phyloP scores from a whole-genome alignment of 2,329 filamentous ascomycete species.

The Stagonosporopsis chrysanthemi region DNA sequence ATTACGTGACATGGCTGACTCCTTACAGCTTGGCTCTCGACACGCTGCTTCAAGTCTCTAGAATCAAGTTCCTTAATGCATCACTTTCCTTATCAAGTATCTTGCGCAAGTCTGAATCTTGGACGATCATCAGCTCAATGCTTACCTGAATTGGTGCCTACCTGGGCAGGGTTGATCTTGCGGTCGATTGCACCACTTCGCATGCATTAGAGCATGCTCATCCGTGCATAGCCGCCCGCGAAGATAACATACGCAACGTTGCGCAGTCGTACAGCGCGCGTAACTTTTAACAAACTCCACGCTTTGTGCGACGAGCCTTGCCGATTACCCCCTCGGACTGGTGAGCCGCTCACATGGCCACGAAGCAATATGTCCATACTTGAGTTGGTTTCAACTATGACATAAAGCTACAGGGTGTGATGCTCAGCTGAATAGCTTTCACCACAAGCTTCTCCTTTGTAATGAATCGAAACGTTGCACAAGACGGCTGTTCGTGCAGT shows the following conservation, averaged over 20 bases:
- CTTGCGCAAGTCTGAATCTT: not conserved
- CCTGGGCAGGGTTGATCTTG: not conserved
- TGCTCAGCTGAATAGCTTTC: not conserved
- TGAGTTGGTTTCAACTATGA: not conserved
- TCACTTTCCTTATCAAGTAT: not conserved
- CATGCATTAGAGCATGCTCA: not conserved
- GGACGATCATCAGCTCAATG: no score
- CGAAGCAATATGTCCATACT: not conserved
- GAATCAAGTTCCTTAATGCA: not conserved
- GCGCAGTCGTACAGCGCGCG: not conserved
- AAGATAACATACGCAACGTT: not conserved
- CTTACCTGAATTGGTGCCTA: no score
- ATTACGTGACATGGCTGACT: conserved; percentile 11
- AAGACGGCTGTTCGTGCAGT: not conserved
- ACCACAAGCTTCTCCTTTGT: not conserved
- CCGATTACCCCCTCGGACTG: not conserved
- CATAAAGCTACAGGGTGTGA: not conserved
- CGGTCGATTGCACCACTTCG: not conserved
- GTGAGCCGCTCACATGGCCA: not conserved
- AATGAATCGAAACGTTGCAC: not conserved
- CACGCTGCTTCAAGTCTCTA: not conserved
- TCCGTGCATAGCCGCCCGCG: not conserved
- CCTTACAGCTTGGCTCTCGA: not conserved
- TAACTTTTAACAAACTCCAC: conserved; percentile 4
- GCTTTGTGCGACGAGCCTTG: conserved; percentile 20